Conservation (phyloP, 306 rosid species). For the Hippophae rhamnoides region DNA sequence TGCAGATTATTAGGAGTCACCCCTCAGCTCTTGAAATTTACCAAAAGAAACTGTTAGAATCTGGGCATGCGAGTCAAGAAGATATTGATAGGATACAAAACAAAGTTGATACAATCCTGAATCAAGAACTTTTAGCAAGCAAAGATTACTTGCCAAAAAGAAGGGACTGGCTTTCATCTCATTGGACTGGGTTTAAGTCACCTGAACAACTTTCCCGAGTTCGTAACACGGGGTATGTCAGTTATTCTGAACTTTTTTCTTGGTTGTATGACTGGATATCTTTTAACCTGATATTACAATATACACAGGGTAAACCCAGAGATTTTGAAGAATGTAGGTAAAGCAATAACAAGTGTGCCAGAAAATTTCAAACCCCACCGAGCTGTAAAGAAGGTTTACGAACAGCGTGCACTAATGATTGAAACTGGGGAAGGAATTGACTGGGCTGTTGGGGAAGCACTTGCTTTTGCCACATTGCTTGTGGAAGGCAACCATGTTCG, state of each 20-base stretch:
- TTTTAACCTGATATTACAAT: slow-evolving; percentile 12
- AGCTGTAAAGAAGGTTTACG: slow-evolving; percentile 88
- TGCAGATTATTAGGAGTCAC: slow-evolving; percentile 69
- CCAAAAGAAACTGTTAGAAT: slow-evolving; percentile 70
- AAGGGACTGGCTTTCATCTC: slow-evolving; percentile 97
- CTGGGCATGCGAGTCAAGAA: slow-evolving; percentile 56
- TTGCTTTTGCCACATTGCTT: slow-evolving; percentile 84
- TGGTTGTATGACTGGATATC: not conserved
- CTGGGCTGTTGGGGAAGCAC: slow-evolving; percentile 95
- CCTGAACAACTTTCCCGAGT: slow-evolving; percentile 93
- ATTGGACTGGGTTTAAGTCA: slow-evolving; percentile 93
- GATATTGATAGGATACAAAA: slow-evolving; percentile 58
- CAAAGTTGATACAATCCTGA: slow-evolving; percentile 64
- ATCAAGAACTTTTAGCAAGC: slow-evolving; percentile 83
- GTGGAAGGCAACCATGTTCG: slow-evolving; percentile 95
- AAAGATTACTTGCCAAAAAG: slow-evolving; percentile 81
- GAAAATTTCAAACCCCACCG: slow-evolving; percentile 75
- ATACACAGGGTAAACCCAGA: slow-evolving; percentile 73
- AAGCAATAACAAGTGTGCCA: slow-evolving; percentile 76
- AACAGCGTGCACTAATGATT: slow-evolving; percentile 77
- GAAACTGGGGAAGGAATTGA: slow-evolving; percentile 92
- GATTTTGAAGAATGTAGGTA: slow-evolving; percentile 82
- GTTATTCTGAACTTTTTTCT: slow-evolving; percentile 6
- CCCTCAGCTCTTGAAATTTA: slow-evolving; percentile 83
- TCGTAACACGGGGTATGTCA: slow-evolving; percentile 76